phyloP scores from a whole-genome alignment of 305 asterid species.

The Caryopteris hybrid region DNA sequence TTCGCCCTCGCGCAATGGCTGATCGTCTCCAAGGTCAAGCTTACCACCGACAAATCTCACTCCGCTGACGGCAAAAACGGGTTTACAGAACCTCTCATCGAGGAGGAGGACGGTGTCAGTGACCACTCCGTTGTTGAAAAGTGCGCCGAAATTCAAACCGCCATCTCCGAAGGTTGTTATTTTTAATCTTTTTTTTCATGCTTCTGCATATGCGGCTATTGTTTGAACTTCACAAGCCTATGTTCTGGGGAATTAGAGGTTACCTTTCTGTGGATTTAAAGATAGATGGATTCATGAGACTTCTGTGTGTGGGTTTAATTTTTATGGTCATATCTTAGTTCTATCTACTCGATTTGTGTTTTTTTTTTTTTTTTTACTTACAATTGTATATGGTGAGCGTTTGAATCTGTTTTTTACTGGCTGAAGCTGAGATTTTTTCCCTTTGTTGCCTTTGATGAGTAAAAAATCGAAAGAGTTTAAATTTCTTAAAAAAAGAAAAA shows the following conservation, averaged over 20 bases:
- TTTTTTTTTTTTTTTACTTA: neutral
- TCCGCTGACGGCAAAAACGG: constrained; percentile 36
- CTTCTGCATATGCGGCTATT: neutral
- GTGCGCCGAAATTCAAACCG: constrained; percentile 56
- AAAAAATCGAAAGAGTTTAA: no score
- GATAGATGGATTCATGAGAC: neutral
- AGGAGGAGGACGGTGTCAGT: constrained; percentile 52
- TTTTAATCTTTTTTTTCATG: neutral
- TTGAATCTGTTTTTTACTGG: neutral
- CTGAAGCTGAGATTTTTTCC: constrained; percentile 1
- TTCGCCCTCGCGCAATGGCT: constrained; percentile 52
- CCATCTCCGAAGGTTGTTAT: constrained; percentile 53
- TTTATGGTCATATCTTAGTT: neutral
- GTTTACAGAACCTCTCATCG: constrained; percentile 41
- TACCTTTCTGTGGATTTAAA: no score
- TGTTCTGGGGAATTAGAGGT: no score
- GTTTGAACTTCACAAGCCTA: neutral
- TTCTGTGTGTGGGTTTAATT: neutral
- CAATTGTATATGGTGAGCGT: neutral
- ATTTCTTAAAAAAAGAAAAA: no score
- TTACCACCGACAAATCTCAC: constrained; percentile 32
- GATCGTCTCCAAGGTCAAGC: constrained; percentile 38
- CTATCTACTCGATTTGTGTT: neutral
- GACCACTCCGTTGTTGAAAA: constrained; percentile 40
- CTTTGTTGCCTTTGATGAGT: neutral